A percentile compares a stretch with the other conserved stretches of the same genome.
phyloP scores from a whole-genome alignment of 2,329 filamentous ascomycete species.

The Cyclaneusma minus region DNA sequence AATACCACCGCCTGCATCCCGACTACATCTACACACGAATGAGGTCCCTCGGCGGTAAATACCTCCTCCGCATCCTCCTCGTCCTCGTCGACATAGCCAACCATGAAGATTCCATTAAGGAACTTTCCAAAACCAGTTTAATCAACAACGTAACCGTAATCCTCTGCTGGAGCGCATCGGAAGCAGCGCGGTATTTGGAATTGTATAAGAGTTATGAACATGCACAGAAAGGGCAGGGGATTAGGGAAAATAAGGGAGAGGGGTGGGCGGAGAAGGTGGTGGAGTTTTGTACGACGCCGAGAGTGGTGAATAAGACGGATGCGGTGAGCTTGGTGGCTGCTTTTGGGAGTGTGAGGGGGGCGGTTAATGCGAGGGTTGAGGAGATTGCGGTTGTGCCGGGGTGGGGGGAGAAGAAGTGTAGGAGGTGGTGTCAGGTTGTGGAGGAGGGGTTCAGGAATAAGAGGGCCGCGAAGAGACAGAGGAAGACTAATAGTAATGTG shows the following conservation, averaged over 20 bases:
- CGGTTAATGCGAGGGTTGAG: slow-evolving; percentile 76
- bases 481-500: slow-evolving; percentile 8
- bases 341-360: slow-evolving; percentile 77
- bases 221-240: slow-evolving; percentile 58
- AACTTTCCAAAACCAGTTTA: slow-evolving; percentile 81
- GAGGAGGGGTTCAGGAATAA: slow-evolving; percentile 72
- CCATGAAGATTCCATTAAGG: slow-evolving; percentile 78
- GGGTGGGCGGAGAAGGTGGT: slow-evolving; percentile 76
- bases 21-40: slow-evolving; percentile 97
- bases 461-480: slow-evolving; percentile 45
- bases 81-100: slow-evolving; percentile 92
- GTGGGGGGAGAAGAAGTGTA: slow-evolving; percentile 93
- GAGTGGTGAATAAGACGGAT: slow-evolving; percentile 88
- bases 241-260: slow-evolving; percentile 70
- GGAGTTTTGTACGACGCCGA: slow-evolving; percentile 82
- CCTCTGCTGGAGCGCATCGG: slow-evolving; percentile 84
- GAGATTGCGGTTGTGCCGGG: slow-evolving; percentile 73
- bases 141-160: slow-evolving; percentile 89
- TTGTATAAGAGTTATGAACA: slow-evolving; percentile 92
- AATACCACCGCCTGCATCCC: slow-evolving; percentile 92
- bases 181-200: slow-evolving; percentile 87
- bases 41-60: slow-evolving; percentile 67
- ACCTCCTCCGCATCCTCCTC: slow-evolving; percentile 72
- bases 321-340: slow-evolving; percentile 79
- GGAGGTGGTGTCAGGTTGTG: slow-evolving; percentile 67